Conservation (phyloP, 768 basidiomycete genomes). For the Royoungia palumana region DNA sequence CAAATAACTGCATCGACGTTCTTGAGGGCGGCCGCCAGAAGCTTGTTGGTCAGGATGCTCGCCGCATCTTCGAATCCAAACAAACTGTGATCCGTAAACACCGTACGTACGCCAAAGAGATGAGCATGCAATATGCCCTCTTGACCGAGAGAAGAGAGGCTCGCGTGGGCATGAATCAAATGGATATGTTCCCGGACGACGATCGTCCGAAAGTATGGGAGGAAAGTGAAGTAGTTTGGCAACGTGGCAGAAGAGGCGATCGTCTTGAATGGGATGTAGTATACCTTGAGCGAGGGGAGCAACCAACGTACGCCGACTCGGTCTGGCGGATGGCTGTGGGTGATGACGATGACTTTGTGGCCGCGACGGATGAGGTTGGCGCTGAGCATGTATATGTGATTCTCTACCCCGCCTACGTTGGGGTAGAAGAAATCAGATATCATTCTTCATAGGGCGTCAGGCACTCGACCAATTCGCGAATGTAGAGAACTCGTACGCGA, state of each 20-base stretch:
- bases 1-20: conserved; percentile 95
- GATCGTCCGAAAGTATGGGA: conserved; percentile 90
- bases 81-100: conserved; percentile 95
- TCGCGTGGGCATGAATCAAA: conserved; percentile 89
- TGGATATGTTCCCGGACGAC: conserved; percentile 82
- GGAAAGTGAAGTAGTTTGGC: conserved; percentile 88
- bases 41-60: conserved; percentile 95
- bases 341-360: conserved; percentile 93
- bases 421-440: conserved; percentile 97
- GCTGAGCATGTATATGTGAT: conserved; percentile 90
- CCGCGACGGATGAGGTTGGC: conserved; percentile 77
- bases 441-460: conserved; percentile 54
- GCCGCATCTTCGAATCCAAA: conserved; percentile 98
- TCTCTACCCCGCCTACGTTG: conserved; percentile 92
- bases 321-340: conserved; percentile 84
- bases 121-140: conserved; percentile 91
- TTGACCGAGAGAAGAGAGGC: conserved; percentile 85
- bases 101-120: conserved; percentile 80
- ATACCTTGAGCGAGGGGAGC: conserved; percentile 83
- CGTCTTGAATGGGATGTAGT: conserved; percentile 86
- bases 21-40: conserved; percentile 78
- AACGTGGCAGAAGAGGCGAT: conserved; percentile 91
- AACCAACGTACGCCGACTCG: conserved; percentile 91
- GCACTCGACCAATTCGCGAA: not conserved
- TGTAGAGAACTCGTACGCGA: conserved; percentile 21